A percentile compares a stretch with the other conserved stretches of the same genome.
phyloP scores from a whole-genome alignment of 192 early-diverging fungal genomes.

The Coemansia sp. region DNA sequence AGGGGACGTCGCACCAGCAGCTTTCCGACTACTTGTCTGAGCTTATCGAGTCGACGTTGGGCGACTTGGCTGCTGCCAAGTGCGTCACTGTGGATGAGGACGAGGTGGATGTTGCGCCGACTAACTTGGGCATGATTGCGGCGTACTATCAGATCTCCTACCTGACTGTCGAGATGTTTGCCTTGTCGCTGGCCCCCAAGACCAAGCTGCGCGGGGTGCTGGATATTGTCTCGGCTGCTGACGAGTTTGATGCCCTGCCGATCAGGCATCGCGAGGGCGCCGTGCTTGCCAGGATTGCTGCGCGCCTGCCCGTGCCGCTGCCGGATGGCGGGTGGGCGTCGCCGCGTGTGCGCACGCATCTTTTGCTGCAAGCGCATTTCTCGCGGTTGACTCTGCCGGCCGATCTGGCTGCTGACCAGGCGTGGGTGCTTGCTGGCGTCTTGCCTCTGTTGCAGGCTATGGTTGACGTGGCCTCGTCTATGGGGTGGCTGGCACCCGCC shows the following conservation, averaged over 20 bases:
- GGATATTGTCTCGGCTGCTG: constrained; percentile 89
- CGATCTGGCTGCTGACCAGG: constrained; percentile 93
- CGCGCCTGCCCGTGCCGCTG: constrained; percentile 68
- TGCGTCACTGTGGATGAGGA: constrained; percentile 55
- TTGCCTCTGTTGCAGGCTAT: constrained; percentile 88
- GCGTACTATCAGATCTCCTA: constrained; percentile 97
- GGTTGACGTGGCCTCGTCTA: constrained; percentile 91
- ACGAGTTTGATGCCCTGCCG: constrained; percentile 90
- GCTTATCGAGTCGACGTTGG: constrained; percentile 86
- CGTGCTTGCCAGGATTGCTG: constrained; percentile 75
- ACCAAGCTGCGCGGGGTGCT: constrained; percentile 90
- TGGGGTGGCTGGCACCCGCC: constrained; percentile 88
- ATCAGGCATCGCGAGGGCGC: constrained; percentile 91
- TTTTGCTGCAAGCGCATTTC: constrained; percentile 96
- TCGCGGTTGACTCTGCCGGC: constrained; percentile 82
- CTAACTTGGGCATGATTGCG: constrained; percentile 96
- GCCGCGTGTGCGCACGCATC: constrained; percentile 88
- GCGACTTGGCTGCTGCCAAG: constrained; percentile 82
- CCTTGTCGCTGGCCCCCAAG: constrained; percentile 76
- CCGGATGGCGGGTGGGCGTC: constrained; percentile 61
- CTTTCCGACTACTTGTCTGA: constrained; percentile 93
- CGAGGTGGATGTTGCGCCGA: constrained; percentile 54
- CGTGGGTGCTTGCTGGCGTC: constrained; percentile 59
- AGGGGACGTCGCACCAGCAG: constrained; percentile 82
- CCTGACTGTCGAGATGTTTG: constrained; percentile 90